A percentile compares a stretch with the other conserved stretches of the same genome.
These are phyloP conservation scores for Lindgomyces ingoldianus DNA, from an alignment of 495 filamentous ascomycete genomes.

Conservation along the genomic window DNA sequence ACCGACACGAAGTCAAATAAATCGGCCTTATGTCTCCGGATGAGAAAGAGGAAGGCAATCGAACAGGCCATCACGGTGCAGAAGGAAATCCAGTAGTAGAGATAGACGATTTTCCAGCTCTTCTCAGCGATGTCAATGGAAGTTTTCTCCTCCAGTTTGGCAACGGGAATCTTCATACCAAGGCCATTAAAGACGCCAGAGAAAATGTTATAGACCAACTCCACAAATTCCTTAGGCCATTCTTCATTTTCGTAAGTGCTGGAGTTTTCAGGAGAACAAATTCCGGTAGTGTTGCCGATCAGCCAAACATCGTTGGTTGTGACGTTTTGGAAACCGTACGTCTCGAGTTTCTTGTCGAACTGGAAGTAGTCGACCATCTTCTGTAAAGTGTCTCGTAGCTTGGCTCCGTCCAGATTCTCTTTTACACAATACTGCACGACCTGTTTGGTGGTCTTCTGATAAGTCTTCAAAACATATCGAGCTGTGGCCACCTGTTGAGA, in stretches of 20 bases:
- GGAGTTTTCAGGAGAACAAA: conserved; percentile 24
- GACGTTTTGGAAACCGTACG: neutral
- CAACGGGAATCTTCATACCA: conserved; percentile 32
- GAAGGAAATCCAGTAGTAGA: conserved; percentile 35
- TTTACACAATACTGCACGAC: conserved; percentile 17
- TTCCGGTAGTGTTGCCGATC: conserved; percentile 26
- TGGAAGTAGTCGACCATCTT: conserved; percentile 28
- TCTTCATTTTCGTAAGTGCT: conserved; percentile 1
- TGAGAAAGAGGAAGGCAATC: conserved; percentile 35
- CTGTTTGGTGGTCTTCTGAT: conserved; percentile 19
- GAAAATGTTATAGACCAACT: conserved; percentile 9
- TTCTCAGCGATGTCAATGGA: conserved; percentile 16
- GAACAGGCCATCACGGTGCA: conserved; percentile 26
- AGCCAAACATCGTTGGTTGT: neutral
- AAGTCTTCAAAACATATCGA: conserved; percentile 32
- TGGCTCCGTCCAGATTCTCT: conserved; percentile 27
- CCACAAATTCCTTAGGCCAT: conserved; percentile 6
- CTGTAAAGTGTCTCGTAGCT: conserved; percentile 10
- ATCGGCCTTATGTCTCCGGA: conserved; percentile 33
- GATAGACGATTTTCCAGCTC: conserved; percentile 29
- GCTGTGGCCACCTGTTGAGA: conserved; percentile 34
- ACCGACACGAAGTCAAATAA: conserved; percentile 36
- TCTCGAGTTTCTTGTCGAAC: conserved; percentile 30
- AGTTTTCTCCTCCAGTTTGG: conserved; percentile 12
- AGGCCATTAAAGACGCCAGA: conserved; percentile 26